These are phyloP conservation scores for Tilletia horrida DNA, from an alignment of 1,284 basidiomycete genomes.

Conservation along the genomic window DNA sequence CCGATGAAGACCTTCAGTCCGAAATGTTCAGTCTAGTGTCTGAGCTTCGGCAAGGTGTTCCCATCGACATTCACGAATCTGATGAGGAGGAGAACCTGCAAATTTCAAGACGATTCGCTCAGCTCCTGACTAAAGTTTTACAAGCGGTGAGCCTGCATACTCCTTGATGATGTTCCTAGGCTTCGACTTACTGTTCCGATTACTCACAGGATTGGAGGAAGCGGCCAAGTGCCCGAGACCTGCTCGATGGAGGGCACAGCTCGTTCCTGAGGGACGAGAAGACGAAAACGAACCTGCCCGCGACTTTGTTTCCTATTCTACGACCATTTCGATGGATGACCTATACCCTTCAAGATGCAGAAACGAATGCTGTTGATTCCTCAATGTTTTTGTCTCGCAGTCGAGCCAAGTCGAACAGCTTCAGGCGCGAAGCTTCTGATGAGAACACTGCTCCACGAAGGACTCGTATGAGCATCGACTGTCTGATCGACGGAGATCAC, in stretches of 20 bases:
- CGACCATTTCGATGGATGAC: slow-evolving; percentile 1
- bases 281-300: background rate
- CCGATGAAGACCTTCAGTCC: background rate
- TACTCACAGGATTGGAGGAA: slow-evolving; percentile 5
- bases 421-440: no score
- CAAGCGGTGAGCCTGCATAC: background rate
- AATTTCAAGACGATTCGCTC: background rate
- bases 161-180: background rate
- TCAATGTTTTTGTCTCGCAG: no score
- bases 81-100: background rate
- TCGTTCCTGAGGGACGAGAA: background rate
- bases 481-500: no score
- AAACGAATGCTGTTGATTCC: background rate
- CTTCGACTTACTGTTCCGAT: background rate
- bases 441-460: no score
- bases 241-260: slow-evolving; percentile 1
- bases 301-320: slow-evolving; percentile 3
- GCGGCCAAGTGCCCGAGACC: background rate
- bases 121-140: background rate
- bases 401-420: no score
- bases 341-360: background rate
- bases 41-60: background rate
- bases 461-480: no score
- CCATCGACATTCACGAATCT: background rate
- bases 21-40: background rate